Percentiles rank a stretch among this genome's conserved stretches.
phyloP scores from a whole-genome alignment of 495 filamentous ascomycete genomes.

The Terfezia claveryi region DNA sequence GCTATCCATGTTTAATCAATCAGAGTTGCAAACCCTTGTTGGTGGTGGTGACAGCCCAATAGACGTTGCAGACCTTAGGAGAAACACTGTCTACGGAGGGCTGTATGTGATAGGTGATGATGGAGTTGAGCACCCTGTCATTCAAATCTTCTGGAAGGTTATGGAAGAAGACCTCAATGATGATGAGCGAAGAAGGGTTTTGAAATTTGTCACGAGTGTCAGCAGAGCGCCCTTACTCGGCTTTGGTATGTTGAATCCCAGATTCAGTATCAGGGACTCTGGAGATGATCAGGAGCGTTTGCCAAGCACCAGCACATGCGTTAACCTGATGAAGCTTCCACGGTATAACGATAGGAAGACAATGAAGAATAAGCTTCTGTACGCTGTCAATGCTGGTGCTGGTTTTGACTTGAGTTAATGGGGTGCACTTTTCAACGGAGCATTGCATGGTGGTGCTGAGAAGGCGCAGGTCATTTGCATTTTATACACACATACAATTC shows the following conservation, averaged over 20 bases:
- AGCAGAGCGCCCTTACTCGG: conserved; percentile 79
- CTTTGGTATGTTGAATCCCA: conserved; percentile 65
- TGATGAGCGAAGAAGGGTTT: conserved; percentile 55
- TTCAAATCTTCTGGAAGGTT: conserved; percentile 81
- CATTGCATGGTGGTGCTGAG: not conserved
- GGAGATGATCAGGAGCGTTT: conserved; percentile 56
- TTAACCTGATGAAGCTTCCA: conserved; percentile 86
- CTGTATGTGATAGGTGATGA: conserved; percentile 77
- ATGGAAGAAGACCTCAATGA: conserved; percentile 48
- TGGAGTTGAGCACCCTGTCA: conserved; percentile 47
- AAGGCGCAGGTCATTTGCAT: no score
- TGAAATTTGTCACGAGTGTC: conserved; percentile 91
- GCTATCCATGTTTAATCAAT: conserved; percentile 97
- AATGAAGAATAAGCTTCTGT: conserved; percentile 60
- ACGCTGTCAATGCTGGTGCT: conserved; percentile 76
- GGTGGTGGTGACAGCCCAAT: conserved; percentile 64
- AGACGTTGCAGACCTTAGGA: conserved; percentile 68
- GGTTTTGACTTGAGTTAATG: conserved; percentile 76
- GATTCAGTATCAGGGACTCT: conserved; percentile 67
- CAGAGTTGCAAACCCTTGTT: conserved; percentile 77
- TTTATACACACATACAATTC: no score
- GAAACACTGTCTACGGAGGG: conserved; percentile 69
- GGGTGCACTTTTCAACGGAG: not conserved
- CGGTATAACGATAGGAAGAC: conserved; percentile 42
- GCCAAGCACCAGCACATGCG: conserved; percentile 90